These are phyloP conservation scores for Colletotrichum sansevieriae DNA, from an alignment of 2,329 filamentous ascomycete genomes.

Conservation along the genomic window DNA sequence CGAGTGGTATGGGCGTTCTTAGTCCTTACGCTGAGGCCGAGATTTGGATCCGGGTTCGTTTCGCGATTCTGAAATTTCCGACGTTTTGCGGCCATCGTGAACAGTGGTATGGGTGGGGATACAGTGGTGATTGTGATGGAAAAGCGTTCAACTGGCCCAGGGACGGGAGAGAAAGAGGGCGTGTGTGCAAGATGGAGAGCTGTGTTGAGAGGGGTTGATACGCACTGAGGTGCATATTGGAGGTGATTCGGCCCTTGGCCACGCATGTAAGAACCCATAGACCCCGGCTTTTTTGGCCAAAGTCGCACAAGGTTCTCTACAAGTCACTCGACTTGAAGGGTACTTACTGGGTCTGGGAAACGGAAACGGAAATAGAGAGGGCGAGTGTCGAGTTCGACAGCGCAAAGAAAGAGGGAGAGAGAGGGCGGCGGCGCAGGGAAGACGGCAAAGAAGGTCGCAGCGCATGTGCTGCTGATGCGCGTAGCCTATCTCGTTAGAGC, in stretches of 20 bases:
- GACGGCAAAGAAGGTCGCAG: slow-evolving; percentile 20
- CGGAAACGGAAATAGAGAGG: not conserved
- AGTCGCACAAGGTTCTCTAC: slow-evolving; percentile 11
- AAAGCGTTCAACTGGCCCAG: not conserved
- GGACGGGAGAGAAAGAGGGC: slow-evolving; percentile 2
- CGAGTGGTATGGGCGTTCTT: not conserved
- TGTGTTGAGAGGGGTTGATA: not conserved
- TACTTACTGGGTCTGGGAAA: slow-evolving; percentile 14
- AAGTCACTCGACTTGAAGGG: slow-evolving; percentile 33
- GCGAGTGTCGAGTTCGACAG: not conserved
- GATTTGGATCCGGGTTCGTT: not conserved
- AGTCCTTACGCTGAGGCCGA: not conserved
- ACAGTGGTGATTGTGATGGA: slow-evolving; percentile 20
- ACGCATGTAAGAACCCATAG: slow-evolving; percentile 3
- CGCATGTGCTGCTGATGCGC: slow-evolving; percentile 27
- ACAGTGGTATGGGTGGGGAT: not conserved
- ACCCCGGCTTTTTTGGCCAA: not conserved
- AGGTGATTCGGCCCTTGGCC: slow-evolving; percentile 11
- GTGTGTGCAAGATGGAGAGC: slow-evolving; percentile 20
- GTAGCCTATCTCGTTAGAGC: slow-evolving; percentile 38
- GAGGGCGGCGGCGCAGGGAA: no score
- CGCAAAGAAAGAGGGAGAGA: no score
- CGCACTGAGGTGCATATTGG: not conserved
- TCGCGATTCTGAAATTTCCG: slow-evolving; percentile 25
- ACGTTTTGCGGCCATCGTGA: slow-evolving; percentile 20